Base-by-base conservation (phyloP, 768 basidiomycete species). In the Hypsizygus marmoreus region DNA sequence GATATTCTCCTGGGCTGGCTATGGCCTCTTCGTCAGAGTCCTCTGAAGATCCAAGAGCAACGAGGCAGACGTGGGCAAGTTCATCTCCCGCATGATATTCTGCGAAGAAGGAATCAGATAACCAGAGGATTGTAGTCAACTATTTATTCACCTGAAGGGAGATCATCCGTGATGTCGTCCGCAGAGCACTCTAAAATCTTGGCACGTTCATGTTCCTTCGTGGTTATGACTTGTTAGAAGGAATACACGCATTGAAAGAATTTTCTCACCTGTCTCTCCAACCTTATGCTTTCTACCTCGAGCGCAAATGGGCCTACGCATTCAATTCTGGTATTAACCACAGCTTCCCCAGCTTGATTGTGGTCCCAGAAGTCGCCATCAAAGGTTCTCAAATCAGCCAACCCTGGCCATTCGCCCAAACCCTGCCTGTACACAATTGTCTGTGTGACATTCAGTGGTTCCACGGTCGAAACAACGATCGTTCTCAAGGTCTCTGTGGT, bases 61-160 rank as follows among this genome's bases (percentile, higher is more conserved):
- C 64, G 9, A 76, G 75, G 54, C 80, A 83, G 16, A 74, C 56
- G 25, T 81, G 74, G 31, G 74, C 76, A 50, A 88, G 78, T 48
- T 78, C 77, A 54, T 92, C 90, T 0, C 84, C 85, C 8, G 79
- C 57, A 19, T 79, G 61, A 65, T 79, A 86, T 50, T 85, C 87
- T 87, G 50, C 7, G 16, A 12, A 35, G 17, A 23, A 25, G n/a
- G 3, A 10, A 29, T 40, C 9, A 43, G 40, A 19, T 47, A 32
- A 23, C 25, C 31, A 22, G 32, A 24, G 8, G 41, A n/a, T 16
- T 39, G 6, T 12, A 4, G 10, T 3, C 17, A 29, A 38, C 35
- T 17, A 22, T 13, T 10, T 32, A 30, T 67, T 51, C 23, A 80
- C 76, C 76, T 55, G 74, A 74, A 17, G 80, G 75, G 41, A 76